Evolutionary conservation across 2,329 filamentous ascomycete species (phyloP), one percentile per base, ranked within the genome.

Genomic region (Thielaviopsis populi): DNA sequence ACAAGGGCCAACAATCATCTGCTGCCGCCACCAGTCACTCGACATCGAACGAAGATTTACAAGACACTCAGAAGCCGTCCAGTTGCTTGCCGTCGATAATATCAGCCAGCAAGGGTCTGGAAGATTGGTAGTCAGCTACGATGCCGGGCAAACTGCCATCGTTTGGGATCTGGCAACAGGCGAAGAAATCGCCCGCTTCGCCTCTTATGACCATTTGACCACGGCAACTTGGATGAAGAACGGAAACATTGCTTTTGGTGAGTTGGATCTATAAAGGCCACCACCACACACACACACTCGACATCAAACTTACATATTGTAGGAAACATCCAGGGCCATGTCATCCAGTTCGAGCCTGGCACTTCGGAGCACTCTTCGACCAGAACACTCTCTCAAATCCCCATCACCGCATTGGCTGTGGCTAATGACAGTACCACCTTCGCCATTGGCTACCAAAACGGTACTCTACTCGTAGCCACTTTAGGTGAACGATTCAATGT

Each of bases 371-470:
- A 97, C 72, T 85, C 95, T 56, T 96, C 91, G 3, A 84, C 89
- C 40, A 83, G 91, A 70, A 99, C 94, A 1, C 89, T 97, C 67
- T 81, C 85, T 66, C 95, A 95, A 72, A 94, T 97, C 70, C 88
- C 92, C 37, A 89, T 99, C 61, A 96, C 91, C n/a, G 87, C 94
- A 63, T 76, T 99, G 67, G 92, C 94, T 54, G 94, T 94, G 27
- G 86, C 89, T 30, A 79, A 87, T 17, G 94, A 99, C 73, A 96
- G 90, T 74, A 84, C 89, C 69, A 96, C 91, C 10, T 97, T 96
- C 79, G 92, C 94, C 5, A 94, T 99, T 74, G 94, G 94, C 89
- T 97, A 96, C 74, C 85, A 92, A 72, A 99, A 97, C 75, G 94
- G 94, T 60, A 95, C 92, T 8, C 87, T 97, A 17, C 77, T 99